phyloP scores from a whole-genome alignment of 139 green algal species.

The Chlamydomonas eustigma region DNA sequence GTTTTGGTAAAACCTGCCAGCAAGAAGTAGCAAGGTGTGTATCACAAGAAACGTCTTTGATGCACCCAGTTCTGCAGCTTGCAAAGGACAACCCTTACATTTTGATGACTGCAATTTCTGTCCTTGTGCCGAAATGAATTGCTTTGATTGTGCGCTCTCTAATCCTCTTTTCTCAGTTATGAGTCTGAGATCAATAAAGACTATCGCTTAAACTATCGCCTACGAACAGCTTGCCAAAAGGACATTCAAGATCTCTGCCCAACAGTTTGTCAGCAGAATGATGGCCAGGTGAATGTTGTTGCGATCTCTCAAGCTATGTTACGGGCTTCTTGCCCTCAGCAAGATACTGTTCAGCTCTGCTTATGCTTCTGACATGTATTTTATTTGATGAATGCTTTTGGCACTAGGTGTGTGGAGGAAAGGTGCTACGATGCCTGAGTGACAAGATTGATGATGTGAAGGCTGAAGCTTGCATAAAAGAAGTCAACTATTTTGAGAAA shows the following conservation, averaged over 20 bases:
- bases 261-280: slow-evolving; percentile 43
- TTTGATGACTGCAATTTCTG: too few relatives aligned
- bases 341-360: too few relatives aligned
- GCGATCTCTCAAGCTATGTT: too few relatives aligned
- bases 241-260: slow-evolving; percentile 66
- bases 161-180: slow-evolving; percentile 25
- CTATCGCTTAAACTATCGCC: slow-evolving; percentile 83
- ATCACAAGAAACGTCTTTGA: too few relatives aligned
- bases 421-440: slow-evolving; percentile 74
- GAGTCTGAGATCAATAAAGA: slow-evolving; percentile 56
- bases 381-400: too few relatives aligned
- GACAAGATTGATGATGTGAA: slow-evolving; percentile 68
- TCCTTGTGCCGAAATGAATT: too few relatives aligned
- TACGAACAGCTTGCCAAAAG: slow-evolving; percentile 59
- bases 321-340: too few relatives aligned
- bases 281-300: slow-evolving; percentile 29
- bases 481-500: slow-evolving; percentile 82
- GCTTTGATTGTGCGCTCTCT: too few relatives aligned
- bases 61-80: too few relatives aligned
- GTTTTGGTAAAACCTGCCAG: slow-evolving; percentile 69
- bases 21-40: slow-evolving; percentile 32
- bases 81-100: too few relatives aligned
- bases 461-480: slow-evolving; percentile 65
- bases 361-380: too few relatives aligned
- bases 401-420: slow-evolving; percentile 36